Evolutionary conservation across 805 yeast genomes (phyloP).

Genomic region (Metschnikowia kofuensis): DNA sequence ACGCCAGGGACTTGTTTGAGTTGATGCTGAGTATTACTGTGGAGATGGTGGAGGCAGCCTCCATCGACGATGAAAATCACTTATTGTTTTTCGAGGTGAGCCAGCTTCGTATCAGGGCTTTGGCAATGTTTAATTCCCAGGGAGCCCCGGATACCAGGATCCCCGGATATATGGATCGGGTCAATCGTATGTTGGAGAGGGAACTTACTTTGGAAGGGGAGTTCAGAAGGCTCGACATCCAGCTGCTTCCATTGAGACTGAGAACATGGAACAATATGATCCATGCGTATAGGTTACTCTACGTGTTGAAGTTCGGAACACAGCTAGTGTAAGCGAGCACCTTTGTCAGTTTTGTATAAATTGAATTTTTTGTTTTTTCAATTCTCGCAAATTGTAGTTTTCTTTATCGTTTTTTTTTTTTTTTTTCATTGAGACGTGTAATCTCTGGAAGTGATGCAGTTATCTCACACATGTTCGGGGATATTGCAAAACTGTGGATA

Average conservation of each 20-base stretch:
- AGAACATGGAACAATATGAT: conserved; percentile 1
- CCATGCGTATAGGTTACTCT: conserved; percentile 15
- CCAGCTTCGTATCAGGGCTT: neutral
- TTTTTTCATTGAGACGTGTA: too few species aligned
- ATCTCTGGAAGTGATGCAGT: too few species aligned
- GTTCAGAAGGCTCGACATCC: conserved; percentile 7
- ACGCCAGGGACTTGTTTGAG: neutral
- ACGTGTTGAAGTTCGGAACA: conserved; percentile 52
- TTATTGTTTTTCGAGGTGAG: neutral
- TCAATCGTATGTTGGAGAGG: neutral
- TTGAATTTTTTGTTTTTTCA: too few species aligned
- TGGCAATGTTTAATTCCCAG: neutral
- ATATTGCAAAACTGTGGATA: too few species aligned
- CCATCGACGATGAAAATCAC: neutral
- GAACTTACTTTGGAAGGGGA: neutral
- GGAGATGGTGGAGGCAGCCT: neutral
- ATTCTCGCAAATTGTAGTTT: too few species aligned
- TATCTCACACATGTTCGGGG: too few species aligned
- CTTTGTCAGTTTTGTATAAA: neutral
- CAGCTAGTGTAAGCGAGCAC: neutral
- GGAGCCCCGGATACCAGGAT: neutral
- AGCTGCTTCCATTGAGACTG: conserved; percentile 9
- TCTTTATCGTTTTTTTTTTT: too few species aligned
- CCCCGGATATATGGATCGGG: neutral
- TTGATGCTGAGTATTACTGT: neutral